Conservation (phyloP, 1,284 basidiomycete genomes). For the Chondrostereum purpureum region DNA sequence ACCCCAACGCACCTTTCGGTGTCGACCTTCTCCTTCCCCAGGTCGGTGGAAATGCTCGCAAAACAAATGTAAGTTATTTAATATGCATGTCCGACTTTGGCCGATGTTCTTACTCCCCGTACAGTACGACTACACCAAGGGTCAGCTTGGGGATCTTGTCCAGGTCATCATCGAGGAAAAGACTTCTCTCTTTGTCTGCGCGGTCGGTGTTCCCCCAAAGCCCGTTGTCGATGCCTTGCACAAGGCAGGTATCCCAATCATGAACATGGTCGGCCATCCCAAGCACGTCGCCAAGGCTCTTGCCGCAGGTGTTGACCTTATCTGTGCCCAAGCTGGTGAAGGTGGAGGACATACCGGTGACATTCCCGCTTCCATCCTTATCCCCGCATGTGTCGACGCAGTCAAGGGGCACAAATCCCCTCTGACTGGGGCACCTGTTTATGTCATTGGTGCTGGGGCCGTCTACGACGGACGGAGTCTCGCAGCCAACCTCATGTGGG, state of each 20-base stretch:
- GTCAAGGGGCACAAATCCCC: slow-evolving; percentile 59
- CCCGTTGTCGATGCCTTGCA: slow-evolving; percentile 78
- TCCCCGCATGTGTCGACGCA: slow-evolving; percentile 76
- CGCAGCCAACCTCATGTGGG: slow-evolving; percentile 75
- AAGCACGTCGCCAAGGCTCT: slow-evolving; percentile 83
- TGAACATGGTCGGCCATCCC: slow-evolving; percentile 93
- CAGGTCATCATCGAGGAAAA: slow-evolving; percentile 76
- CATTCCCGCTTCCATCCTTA: slow-evolving; percentile 70
- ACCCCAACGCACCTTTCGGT: slow-evolving; percentile 75
- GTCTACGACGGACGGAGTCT: slow-evolving; percentile 80
- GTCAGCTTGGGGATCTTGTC: slow-evolving; percentile 68
- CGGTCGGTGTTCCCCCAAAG: slow-evolving; percentile 76
- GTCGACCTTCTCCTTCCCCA: slow-evolving; percentile 79
- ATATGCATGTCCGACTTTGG: not conserved
- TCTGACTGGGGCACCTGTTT: slow-evolving; percentile 69
- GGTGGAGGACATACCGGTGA: slow-evolving; percentile 78
- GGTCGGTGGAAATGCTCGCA: slow-evolving; percentile 70
- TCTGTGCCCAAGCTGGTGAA: slow-evolving; percentile 78
- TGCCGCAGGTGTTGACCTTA: slow-evolving; percentile 75
- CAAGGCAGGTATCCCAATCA: slow-evolving; percentile 70
- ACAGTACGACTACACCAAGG: slow-evolving; percentile 76
- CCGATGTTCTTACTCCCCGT: slow-evolving; percentile 7
- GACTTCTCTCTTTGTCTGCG: slow-evolving; percentile 77
- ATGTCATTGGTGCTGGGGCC: slow-evolving; percentile 80
- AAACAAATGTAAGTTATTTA: slow-evolving; percentile 58